These are phyloP conservation scores for Cyclotella baltica DNA, from an alignment of 108 stramenopile species.

Conservation along the genomic window DNA sequence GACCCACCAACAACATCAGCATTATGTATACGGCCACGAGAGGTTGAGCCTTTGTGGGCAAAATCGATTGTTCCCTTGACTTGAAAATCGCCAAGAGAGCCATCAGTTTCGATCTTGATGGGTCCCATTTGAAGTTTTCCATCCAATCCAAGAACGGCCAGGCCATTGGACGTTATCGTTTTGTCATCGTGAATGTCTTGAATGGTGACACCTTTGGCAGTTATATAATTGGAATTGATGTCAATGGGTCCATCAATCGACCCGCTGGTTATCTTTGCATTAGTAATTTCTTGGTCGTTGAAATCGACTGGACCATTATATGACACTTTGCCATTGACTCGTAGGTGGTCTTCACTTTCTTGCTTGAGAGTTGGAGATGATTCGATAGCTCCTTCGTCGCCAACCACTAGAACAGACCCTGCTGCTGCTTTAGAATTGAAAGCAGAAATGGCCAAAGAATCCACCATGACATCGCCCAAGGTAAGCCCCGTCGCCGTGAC, in stretches of 20 bases:
- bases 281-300: conserved; percentile 26
- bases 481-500: conserved; percentile 47
- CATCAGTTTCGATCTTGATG: conserved; percentile 28
- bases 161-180: conserved; percentile 25
- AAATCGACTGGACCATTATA: conserved; percentile 28
- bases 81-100: conserved; percentile 25
- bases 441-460: conserved; percentile 36
- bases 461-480: conserved; percentile 40
- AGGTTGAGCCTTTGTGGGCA: conserved; percentile 1
- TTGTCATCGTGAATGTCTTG: conserved; percentile 27
- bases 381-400: conserved; percentile 41
- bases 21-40: conserved; percentile 24
- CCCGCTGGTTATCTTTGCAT: conserved; percentile 35
- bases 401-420: conserved; percentile 39
- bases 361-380: conserved; percentile 21
- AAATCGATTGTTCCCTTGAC: conserved; percentile 35
- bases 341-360: conserved; percentile 12
- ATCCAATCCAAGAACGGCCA: conserved; percentile 33
- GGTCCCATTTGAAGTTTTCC: conserved; percentile 38
- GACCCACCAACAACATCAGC: conserved; percentile 37
- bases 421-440: conserved; percentile 25
- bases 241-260: conserved; percentile 47
- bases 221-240: conserved; percentile 18
- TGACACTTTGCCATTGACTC: conserved; percentile 25
- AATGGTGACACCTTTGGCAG: conserved; percentile 17